Conservation (phyloP, 192 early-diverging fungal species). For the Diversispora eburnea region DNA sequence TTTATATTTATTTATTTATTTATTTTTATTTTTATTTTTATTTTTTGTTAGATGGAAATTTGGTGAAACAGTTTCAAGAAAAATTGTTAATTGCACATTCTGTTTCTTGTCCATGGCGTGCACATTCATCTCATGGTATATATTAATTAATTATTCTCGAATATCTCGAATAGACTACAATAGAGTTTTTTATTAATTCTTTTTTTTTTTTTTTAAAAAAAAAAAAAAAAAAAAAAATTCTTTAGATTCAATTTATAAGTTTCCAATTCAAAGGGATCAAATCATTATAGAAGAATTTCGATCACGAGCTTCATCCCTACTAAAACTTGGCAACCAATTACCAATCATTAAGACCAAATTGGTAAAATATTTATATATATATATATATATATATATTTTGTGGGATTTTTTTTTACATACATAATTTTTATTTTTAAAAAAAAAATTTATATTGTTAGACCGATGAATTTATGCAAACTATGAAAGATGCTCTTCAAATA, state of each 20-base stretch:
- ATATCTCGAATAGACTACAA: too few species aligned
- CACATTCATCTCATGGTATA: constrained; percentile 11
- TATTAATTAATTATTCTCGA: background rate
- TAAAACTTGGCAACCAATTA: constrained; percentile 12
- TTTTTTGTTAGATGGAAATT: background rate
- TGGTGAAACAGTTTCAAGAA: constrained; percentile 15
- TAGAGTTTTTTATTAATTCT: background rate
- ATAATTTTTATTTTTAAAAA: background rate
- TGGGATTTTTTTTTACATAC: too few species aligned
- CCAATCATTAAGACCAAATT: constrained; percentile 17
- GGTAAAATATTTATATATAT: background rate
- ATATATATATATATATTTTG: background rate
- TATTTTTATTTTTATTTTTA: background rate
- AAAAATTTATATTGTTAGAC: background rate
- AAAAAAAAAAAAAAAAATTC: too few species aligned
- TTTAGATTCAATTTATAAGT: constrained; percentile 18
- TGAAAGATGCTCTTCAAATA: background rate
- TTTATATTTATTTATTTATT: background rate
- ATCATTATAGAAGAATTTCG: constrained; percentile 5
- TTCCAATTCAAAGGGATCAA: background rate
- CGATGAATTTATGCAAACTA: constrained; percentile 21
- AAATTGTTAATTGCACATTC: constrained; percentile 5
- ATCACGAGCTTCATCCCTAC: background rate
- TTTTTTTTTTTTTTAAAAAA: too few species aligned
- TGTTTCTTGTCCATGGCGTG: constrained; percentile 18